Conservation (phyloP, 768 basidiomycete genomes). For the Suillus americanus region DNA sequence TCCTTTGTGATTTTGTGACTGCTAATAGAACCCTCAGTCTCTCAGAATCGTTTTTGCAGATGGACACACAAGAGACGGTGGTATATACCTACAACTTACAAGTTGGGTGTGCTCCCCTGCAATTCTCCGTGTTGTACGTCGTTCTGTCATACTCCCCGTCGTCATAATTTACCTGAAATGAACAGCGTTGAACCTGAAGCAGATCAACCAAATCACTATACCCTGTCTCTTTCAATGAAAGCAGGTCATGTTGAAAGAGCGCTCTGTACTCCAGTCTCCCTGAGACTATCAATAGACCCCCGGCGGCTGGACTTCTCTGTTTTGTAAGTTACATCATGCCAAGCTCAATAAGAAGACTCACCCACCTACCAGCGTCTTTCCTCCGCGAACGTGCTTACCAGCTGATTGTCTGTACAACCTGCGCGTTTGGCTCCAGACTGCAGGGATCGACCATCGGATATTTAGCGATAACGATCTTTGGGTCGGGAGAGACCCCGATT, state of each 20-base stretch:
- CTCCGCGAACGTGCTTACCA: conserved; percentile 57
- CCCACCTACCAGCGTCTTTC: conserved; percentile 45
- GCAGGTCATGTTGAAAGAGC: conserved; percentile 55
- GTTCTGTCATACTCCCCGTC: not conserved
- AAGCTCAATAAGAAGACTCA: conserved; percentile 1
- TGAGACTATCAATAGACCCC: conserved; percentile 53
- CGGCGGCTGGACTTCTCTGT: conserved; percentile 56
- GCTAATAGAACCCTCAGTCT: conserved; percentile 18
- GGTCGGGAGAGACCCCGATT: conserved; percentile 68
- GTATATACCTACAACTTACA: conserved; percentile 51
- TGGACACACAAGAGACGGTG: conserved; percentile 21
- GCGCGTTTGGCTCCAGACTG: conserved; percentile 63
- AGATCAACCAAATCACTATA: conserved; percentile 37
- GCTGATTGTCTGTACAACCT: conserved; percentile 54
- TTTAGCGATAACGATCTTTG: conserved; percentile 66
- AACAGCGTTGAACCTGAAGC: conserved; percentile 29
- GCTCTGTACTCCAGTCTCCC: conserved; percentile 45
- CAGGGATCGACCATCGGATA: conserved; percentile 58
- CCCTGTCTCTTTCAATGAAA: conserved; percentile 55
- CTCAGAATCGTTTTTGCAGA: conserved; percentile 21
- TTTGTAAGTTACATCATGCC: conserved; percentile 44
- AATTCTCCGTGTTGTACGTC: conserved; percentile 54
- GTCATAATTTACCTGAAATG: conserved; percentile 27
- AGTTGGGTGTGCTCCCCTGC: conserved; percentile 42
- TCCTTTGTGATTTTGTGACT: not conserved